Percentiles rank a stretch among this genome's conserved stretches.
These are phyloP conservation scores for Calonectria pseudoreteaudii DNA, from an alignment of 2,329 filamentous ascomycete species.

Conservation along the genomic window DNA sequence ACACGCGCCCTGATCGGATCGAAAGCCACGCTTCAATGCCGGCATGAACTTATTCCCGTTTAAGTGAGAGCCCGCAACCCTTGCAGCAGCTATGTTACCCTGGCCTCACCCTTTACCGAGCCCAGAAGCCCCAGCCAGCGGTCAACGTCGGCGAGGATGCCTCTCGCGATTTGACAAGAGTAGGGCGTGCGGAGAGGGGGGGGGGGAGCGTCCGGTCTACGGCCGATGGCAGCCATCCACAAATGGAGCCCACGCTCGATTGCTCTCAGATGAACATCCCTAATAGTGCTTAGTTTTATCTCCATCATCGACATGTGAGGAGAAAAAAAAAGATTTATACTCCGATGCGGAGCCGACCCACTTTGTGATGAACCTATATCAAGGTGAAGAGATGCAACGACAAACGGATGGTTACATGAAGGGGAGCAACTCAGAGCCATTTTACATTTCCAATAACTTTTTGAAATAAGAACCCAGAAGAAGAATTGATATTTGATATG, in stretches of 20 bases:
- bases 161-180: not conserved
- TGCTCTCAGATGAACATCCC: not conserved
- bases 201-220: not conserved
- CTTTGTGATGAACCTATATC: constrained; percentile 9
- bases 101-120: not conserved
- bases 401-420: not conserved
- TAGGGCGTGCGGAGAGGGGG: constrained; percentile 17
- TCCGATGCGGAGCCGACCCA: constrained; percentile 25
- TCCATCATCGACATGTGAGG: constrained; percentile 8
- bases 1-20: not conserved
- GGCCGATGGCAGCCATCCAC: not conserved
- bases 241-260: not conserved
- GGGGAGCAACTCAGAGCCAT: not conserved
- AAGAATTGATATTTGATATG: not conserved
- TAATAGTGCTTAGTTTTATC: constrained; percentile 12
- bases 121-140: not conserved
- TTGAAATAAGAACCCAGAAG: not conserved
- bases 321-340: constrained; percentile 7
- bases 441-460: not conserved
- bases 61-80: not conserved
- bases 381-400: not conserved
- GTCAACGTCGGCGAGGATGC: not conserved
- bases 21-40: not conserved
- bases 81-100: constrained; percentile 3
- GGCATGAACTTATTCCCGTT: constrained; percentile 15